Evolutionary conservation across 2,329 filamentous ascomycete genomes (phyloP).

Genomic region (Ophiostoma sp.): DNA sequence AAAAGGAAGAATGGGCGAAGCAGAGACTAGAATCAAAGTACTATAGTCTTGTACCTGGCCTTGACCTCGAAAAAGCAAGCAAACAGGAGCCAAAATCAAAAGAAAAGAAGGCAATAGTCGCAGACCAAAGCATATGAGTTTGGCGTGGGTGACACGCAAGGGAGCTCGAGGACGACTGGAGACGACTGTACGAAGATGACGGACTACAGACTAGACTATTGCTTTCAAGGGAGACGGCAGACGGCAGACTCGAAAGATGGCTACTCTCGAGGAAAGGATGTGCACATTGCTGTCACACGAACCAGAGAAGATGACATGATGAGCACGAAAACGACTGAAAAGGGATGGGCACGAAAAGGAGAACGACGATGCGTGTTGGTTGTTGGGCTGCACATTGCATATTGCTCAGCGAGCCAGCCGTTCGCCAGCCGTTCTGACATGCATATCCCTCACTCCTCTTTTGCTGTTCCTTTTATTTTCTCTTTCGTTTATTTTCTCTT

Average conservation of each 20-base stretch:
- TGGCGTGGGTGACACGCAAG: slow-evolving; percentile 7
- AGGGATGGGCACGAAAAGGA: not conserved
- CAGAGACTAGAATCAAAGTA: not conserved
- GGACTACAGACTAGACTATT: not conserved
- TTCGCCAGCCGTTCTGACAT: not conserved
- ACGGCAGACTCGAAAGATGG: slow-evolving; percentile 1
- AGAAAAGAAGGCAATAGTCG: not conserved
- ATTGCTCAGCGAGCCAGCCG: not conserved
- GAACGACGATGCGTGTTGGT: not conserved
- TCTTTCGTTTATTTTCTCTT: not conserved
- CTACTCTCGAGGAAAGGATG: slow-evolving; percentile 6
- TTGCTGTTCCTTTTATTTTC: not conserved
- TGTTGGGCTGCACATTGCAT: not conserved
- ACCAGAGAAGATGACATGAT: not conserved
- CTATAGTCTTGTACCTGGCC: not conserved
- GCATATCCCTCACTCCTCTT: not conserved
- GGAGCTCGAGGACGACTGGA: not conserved
- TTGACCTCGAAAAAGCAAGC: not conserved
- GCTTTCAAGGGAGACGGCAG: not conserved
- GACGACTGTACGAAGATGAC: not conserved
- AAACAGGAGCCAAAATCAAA: not conserved
- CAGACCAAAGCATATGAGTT: not conserved
- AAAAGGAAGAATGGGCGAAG: slow-evolving; percentile 4
- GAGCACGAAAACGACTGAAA: not conserved
- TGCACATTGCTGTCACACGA: not conserved